These are phyloP conservation scores for Globisporangium alternatum DNA, from an alignment of 352 stramenopile genomes.

Conservation along the genomic window DNA sequence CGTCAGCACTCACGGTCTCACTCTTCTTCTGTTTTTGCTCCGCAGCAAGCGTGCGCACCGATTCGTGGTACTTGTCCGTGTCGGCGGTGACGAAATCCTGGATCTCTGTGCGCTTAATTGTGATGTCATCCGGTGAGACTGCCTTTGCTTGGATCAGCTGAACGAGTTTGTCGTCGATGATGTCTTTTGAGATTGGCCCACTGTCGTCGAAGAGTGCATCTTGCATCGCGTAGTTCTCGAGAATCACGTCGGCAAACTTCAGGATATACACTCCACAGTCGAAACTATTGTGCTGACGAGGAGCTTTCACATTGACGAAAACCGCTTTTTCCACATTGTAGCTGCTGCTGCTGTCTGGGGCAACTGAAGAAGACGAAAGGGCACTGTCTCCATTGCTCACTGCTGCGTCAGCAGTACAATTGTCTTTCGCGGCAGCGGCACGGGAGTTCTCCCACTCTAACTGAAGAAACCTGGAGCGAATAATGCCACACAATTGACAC, in stretches of 20 bases:
- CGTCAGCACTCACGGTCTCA: background rate
- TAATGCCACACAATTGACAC: background rate
- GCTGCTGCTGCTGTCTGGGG: background rate
- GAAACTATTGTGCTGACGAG: conserved; percentile 59
- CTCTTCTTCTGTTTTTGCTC: conserved; percentile 6
- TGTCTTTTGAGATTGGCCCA: conserved; percentile 33
- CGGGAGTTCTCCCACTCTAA: conserved; percentile 48
- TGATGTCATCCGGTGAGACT: conserved; percentile 44
- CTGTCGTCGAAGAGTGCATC: conserved; percentile 20
- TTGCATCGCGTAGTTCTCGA: conserved; percentile 36
- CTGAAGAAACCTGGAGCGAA: conserved; percentile 36
- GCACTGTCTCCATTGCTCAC: background rate
- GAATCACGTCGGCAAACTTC: conserved; percentile 56
- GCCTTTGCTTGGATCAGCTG: conserved; percentile 33
- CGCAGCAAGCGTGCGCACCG: conserved; percentile 16
- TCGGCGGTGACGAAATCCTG: conserved; percentile 34
- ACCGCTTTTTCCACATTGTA: conserved; percentile 40
- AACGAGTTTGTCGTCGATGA: conserved; percentile 41
- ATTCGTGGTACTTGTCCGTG: conserved; percentile 24
- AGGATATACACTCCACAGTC: conserved; percentile 71
- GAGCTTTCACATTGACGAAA: conserved; percentile 33
- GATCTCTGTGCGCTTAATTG: conserved; percentile 29
- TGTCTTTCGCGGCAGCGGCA: conserved; percentile 9
- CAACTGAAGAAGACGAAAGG: background rate
- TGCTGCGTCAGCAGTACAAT: conserved; percentile 7